Conservation (phyloP, 2,329 filamentous ascomycete genomes). For the Tolypocladium guangdongense region DNA sequence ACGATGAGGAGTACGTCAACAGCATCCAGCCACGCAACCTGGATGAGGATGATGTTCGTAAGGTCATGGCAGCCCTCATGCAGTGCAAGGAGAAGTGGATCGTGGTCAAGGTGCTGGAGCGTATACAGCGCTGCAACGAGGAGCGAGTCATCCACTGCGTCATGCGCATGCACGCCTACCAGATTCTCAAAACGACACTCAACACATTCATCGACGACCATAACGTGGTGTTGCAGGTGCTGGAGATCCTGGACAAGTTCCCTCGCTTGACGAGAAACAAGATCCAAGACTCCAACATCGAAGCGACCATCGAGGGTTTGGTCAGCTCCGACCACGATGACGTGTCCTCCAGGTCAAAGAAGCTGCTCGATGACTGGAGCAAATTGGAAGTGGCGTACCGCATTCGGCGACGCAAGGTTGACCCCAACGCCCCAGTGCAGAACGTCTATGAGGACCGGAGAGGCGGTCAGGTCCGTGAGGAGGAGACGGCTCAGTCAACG, state of each 20-base stretch:
- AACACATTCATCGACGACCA: conserved; percentile 79
- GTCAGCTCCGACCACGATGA: conserved; percentile 59
- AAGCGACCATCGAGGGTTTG: conserved; percentile 64
- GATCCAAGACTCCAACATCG: conserved; percentile 92
- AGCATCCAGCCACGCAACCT: conserved; percentile 71
- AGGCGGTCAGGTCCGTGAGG: conserved; percentile 27
- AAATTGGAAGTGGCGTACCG: conserved; percentile 85
- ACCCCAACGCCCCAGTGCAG: conserved; percentile 49
- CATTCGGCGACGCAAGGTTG: conserved; percentile 81
- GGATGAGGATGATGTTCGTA: conserved; percentile 74
- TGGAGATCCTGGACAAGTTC: conserved; percentile 80
- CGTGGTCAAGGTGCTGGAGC: conserved; percentile 82
- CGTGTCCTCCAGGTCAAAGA: conserved; percentile 59
- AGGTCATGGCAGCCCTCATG: conserved; percentile 93
- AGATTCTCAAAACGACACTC: conserved; percentile 81
- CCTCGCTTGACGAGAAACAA: conserved; percentile 93
- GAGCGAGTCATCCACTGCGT: conserved; percentile 80
- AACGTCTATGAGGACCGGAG: conserved; percentile 56
- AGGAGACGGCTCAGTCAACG: conserved; percentile 23
- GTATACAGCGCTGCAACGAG: conserved; percentile 78
- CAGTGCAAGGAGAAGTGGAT: conserved; percentile 99
- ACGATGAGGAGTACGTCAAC: conserved; percentile 93
- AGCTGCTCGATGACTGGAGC: conserved; percentile 74
- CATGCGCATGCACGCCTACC: conserved; percentile 93
- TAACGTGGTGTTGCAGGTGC: conserved; percentile 79